These are phyloP conservation scores for Nemania serpens DNA, from an alignment of 2,329 filamentous ascomycete genomes.

Conservation along the genomic window DNA sequence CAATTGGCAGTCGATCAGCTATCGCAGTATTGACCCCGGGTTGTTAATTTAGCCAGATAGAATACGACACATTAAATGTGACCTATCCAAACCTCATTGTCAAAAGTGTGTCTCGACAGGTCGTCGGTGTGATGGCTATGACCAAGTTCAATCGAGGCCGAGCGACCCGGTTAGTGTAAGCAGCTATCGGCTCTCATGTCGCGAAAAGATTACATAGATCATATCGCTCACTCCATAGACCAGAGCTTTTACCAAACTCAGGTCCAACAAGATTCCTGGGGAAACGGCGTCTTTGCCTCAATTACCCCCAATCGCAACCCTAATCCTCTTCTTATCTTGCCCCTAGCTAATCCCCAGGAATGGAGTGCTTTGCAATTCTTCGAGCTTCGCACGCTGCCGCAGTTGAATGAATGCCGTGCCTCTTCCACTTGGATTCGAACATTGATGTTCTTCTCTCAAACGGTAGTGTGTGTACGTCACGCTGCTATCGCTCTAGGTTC, in stretches of 20 bases:
- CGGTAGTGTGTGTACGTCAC: not conserved
- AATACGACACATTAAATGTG: not conserved
- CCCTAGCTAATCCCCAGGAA: not conserved
- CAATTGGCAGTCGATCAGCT: too few species aligned
- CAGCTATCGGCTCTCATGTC: too few species aligned
- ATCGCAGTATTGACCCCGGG: too few species aligned
- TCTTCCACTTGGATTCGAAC: not conserved
- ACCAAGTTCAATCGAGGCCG: not conserved
- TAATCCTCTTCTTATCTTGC: not conserved
- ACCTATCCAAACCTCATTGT: not conserved
- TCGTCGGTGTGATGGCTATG: not conserved
- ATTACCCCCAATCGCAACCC: not conserved
- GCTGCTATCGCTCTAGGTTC: not conserved
- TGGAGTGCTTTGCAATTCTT: not conserved
- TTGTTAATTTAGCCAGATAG: not conserved
- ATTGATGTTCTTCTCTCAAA: not conserved
- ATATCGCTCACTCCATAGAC: not conserved
- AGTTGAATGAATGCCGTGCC: not conserved
- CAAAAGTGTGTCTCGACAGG: not conserved
- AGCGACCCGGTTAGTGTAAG: too few species aligned
- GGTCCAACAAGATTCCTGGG: not conserved
- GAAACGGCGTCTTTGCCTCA: not conserved
- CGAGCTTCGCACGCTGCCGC: not conserved
- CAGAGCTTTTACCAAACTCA: not conserved
- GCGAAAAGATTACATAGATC: not conserved